Evolutionary conservation across 2,329 filamentous ascomycete genomes (phyloP), one percentile per base, ranked within the genome.

Genomic region (Xylariaceae sp.): DNA sequence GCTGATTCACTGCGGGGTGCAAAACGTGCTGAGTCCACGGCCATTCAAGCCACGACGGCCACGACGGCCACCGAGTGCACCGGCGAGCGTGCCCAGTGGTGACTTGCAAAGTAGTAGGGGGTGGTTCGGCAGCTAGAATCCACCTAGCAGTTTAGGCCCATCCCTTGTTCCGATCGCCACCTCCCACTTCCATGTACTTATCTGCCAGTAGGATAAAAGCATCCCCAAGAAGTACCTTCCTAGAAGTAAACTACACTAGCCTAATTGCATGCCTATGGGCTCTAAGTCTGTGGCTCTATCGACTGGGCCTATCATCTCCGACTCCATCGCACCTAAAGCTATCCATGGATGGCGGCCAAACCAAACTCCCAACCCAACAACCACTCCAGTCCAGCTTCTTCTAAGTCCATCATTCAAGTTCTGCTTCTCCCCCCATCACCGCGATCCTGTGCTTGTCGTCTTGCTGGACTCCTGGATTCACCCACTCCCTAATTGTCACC

Each of bases 91-190:
- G 23, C 23, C 23, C 23, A 30, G 23, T 30, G 23, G 23, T 30
- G 23, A 30, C 23, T 30, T 30, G 23, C 23, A 30, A 30, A 5
- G 23, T 30, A 30, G 23, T 45, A 45, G 10, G 49, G 11, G 49
- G 49, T n/a, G 18, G 49, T 35, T 23, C 49, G 49, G 49, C 49
- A 34, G 49, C 49, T 51, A 51, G 23, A 52, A 51, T n/a, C 49
- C 49, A 51, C 49, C 50, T 52, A 39, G 17, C 42, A 17, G 17
- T 48, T 10, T 11, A 1, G 10, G 35, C 15, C 17, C 51, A 58
- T 62, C 57, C 57, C 62, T 63, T 58, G 61, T 66, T 61, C 60
- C 62, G 61, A 66, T 67, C 61, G 64, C 65, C 64, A 60, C 64
- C 51, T 30, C 23, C 23, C 23, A 30, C 23, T 30, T 30, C 23